These are phyloP conservation scores for Crucihimalaya himalaica DNA, from an alignment of 345 rosid genomes.

Conservation along the genomic window DNA sequence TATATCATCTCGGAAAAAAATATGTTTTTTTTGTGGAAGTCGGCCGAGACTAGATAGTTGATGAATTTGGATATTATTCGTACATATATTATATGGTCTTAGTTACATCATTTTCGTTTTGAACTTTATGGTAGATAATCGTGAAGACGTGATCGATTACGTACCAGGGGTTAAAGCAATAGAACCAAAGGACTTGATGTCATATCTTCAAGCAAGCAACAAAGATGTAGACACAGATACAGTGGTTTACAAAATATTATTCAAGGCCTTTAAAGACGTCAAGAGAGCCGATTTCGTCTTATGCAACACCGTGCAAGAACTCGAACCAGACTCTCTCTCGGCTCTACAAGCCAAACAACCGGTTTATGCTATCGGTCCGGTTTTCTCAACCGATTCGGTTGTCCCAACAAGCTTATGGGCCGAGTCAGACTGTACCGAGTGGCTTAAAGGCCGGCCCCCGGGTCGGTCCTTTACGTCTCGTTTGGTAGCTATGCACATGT, in stretches of 20 bases:
- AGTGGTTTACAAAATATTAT: constrained; percentile 49
- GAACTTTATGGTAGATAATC: constrained; percentile 42
- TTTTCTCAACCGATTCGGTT: constrained; percentile 47
- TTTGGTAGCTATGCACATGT: constrained; percentile 65
- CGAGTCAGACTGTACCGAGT: constrained; percentile 59
- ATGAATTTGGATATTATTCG: not conserved
- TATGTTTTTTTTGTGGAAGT: not conserved
- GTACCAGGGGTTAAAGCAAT: constrained; percentile 61
- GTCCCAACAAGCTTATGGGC: constrained; percentile 73
- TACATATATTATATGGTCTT: not conserved
- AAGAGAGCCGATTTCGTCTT: constrained; percentile 58
- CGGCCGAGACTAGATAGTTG: not conserved
- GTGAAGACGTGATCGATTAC: constrained; percentile 56
- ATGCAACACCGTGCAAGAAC: constrained; percentile 63
- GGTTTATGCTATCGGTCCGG: constrained; percentile 63
- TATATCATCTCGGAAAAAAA: not conserved
- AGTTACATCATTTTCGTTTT: not conserved
- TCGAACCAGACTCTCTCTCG: constrained; percentile 48
- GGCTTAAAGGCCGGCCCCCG: constrained; percentile 47
- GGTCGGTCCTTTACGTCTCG: constrained; percentile 57
- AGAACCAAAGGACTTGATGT: constrained; percentile 55
- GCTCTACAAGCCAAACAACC: constrained; percentile 51
- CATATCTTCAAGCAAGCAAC: constrained; percentile 60
- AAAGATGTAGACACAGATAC: constrained; percentile 45
- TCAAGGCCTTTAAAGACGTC: constrained; percentile 49